These are phyloP conservation scores for Rhexocercosporidium sp. DNA, from an alignment of 2,329 filamentous ascomycete species.

Conservation along the genomic window DNA sequence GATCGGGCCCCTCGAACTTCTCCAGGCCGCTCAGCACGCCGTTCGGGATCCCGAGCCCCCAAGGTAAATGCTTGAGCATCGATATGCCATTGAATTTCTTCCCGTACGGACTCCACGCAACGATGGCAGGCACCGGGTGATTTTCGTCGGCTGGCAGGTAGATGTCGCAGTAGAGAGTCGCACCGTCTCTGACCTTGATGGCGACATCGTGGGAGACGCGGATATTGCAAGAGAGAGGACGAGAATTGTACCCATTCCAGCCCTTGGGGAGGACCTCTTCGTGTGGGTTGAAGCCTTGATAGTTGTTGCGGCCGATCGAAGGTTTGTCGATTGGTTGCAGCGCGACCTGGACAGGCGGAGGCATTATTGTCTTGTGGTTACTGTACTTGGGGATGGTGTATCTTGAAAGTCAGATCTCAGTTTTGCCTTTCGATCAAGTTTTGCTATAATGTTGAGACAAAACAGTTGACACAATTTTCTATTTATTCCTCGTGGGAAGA, in stretches of 20 bases:
- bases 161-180: conserved; percentile 32
- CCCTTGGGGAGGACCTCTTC: conserved; percentile 13
- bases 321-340: conserved; percentile 6
- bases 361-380: conserved; percentile 5
- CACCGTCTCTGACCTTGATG: conserved; percentile 34
- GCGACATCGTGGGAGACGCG: conserved; percentile 24
- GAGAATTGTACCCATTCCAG: conserved; percentile 12
- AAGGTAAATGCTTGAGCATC: conserved; percentile 18
- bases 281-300: conserved; percentile 7
- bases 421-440: no score
- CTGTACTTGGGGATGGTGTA: neutral
- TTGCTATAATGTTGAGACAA: no score
- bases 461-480: no score
- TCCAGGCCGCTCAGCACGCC: conserved; percentile 4
- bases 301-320: conserved; percentile 7
- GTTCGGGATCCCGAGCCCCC: conserved; percentile 10
- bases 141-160: conserved; percentile 28
- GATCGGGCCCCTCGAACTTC: conserved; percentile 38
- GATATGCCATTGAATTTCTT: conserved; percentile 23
- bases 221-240: conserved; percentile 1
- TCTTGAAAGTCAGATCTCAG: neutral
- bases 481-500: no score
- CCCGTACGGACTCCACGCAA: conserved; percentile 36
- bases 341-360: conserved; percentile 12
- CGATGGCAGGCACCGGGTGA: conserved; percentile 28